Evolutionary conservation across 1,284 basidiomycete genomes (phyloP), one percentile per base, ranked within the genome.

Genomic region (Porogramme epimiltina): DNA sequence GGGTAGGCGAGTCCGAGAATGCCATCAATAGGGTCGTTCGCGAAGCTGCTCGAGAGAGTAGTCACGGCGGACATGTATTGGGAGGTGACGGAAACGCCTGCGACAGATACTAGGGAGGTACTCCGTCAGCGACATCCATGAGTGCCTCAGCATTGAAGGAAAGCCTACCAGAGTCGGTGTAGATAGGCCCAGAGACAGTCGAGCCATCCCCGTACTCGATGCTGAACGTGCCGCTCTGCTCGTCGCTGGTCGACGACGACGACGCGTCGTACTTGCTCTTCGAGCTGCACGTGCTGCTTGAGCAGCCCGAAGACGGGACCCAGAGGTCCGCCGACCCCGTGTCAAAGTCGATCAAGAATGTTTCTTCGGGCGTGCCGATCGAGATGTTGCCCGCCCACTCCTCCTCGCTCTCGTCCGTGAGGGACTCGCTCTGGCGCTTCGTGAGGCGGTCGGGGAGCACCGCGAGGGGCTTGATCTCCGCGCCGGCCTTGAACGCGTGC

Each of bases 201-300:
- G 70, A 73, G 23, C 74, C 74, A 58, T 78, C 76, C 23, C 71
- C 76, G 58, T 79, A 78, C 3, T 61, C 24, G 33, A 75, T 69
- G 16, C 51, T 43, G 64, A 78, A 75, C 1, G 49, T 62, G 20
- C 40, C 45, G n/a, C 28, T 49, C 34, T 65, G 36, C 48, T 66
- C 33, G 26, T 45, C 15, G 24, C 66, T 54, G 26, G 70, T 70
- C 3, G 67, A 64, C 36, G 72, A 73, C 10, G 54, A 34, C 0
- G 55, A 40, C 6, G 66, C 43, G 19, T 73, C 34, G 45, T 74
- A 77, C 41, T 56, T 57, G 3, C 56, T 58, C 42, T 75, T 68
- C 2, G 65, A 62, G 10, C 44, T 45, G 51, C 76, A 76, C 6
- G n/a, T 41, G 19, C 52, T 54, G 28, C 28, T 31, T 13, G 28